Evolutionary conservation across 1,139 yeast genomes (phyloP).

Genomic region (Lodderomyces metapsilosis): DNA sequence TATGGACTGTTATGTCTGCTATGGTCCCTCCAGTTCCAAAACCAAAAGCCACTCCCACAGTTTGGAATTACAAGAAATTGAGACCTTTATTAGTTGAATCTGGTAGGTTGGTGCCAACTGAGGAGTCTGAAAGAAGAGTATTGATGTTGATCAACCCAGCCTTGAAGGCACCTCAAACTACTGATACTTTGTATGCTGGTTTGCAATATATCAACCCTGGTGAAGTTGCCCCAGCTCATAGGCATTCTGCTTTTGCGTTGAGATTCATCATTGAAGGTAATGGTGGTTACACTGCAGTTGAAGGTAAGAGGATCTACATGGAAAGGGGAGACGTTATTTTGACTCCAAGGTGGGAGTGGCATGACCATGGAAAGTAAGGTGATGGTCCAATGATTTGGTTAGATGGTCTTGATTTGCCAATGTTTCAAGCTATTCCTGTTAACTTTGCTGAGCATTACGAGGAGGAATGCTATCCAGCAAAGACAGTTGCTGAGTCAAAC

Average conservation of each 20-base stretch:
- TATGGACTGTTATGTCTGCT: slow-evolving; percentile 2
- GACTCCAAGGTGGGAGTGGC: slow-evolving; percentile 2
- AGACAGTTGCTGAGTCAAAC: slow-evolving; percentile 1
- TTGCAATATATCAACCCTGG: not conserved
- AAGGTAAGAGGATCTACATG: slow-evolving; percentile 1
- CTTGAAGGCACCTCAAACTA: not conserved
- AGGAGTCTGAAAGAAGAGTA: not conserved
- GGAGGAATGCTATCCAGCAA: not conserved
- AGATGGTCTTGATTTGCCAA: slow-evolving; percentile 1
- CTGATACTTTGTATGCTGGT: slow-evolving; percentile 1
- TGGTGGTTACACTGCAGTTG: not conserved
- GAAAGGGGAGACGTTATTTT: not conserved
- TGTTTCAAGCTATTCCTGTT: slow-evolving; percentile 1
- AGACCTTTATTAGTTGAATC: slow-evolving; percentile 1
- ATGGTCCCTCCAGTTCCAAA: not conserved
- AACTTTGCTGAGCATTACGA: slow-evolving; percentile 1
- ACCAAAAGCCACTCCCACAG: not conserved
- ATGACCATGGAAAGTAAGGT: slow-evolving; percentile 2
- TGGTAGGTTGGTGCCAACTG: not conserved
- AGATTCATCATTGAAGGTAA: not conserved
- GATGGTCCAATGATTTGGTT: slow-evolving; percentile 3
- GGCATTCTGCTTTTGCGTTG: slow-evolving; percentile 1
- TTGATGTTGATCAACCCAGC: slow-evolving; percentile 1
- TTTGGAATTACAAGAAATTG: not conserved
- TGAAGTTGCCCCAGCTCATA: slow-evolving; percentile 1